Evolutionary conservation across 306 rosid species (phyloP), one percentile per base, ranked within the genome.

Genomic region (Trifolium dubium): DNA sequence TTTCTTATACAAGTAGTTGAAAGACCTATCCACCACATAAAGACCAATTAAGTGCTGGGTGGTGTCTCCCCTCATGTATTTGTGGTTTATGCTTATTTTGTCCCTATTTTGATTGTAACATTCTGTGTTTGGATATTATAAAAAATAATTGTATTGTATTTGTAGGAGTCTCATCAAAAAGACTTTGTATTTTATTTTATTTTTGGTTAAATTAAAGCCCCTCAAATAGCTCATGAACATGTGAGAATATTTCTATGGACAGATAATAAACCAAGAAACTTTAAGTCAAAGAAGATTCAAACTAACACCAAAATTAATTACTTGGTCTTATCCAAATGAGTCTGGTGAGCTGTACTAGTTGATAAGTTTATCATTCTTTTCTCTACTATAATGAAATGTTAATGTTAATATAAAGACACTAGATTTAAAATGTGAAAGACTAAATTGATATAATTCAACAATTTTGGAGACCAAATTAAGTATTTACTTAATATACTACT

Each of bases 201-300:
- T 54, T 56, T 23, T 56, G 5, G 3, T 56, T 28, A 10, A 23
- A 28, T 56, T 43, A 54, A 23, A 37, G n/a, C 5, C 17, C 51
- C 8, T 30, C 56, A 29, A 30, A 8, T 60, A 17, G 23, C 13
- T 30, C 49, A 69, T 71, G 15, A 56, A 29, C 49, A 30, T 1
- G n/a, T 29, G 17, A 15, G 56, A 44, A 31, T 31, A 15, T 32
- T 56, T 8, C 43, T 9, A 28, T 14, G 10, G 55, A 51, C 37
- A 29, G 14, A 32, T 43, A 37, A 31, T 47, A 13, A 32, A 14
- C 63, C 11, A 19, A 6, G 13, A 51, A 49, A 49, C 17, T 49
- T 44, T 10, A 47, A 74, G 68, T 73, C 47, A 43, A 55, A 46
- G 50, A 37, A 50, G 39, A 74, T 74, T 44, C 72, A 67, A 14